These are phyloP conservation scores for Fusarium burgessii DNA, from an alignment of 2,329 filamentous ascomycete species.

Conservation along the genomic window DNA sequence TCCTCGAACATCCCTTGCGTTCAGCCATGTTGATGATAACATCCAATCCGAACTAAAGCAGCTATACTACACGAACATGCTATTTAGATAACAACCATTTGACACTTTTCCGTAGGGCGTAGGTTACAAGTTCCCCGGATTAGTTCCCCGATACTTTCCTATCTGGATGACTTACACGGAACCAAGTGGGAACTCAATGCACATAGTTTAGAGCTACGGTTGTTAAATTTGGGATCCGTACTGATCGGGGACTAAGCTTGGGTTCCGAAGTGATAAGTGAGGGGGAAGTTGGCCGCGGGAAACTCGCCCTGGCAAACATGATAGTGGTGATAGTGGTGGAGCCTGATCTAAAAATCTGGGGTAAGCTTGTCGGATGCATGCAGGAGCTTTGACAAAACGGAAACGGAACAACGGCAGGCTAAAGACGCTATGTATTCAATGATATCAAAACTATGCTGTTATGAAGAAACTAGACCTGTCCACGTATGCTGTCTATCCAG, in stretches of 20 bases:
- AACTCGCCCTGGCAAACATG: constrained; percentile 12
- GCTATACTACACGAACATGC: neutral
- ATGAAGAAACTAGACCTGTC: constrained; percentile 1
- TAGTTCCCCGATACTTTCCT: constrained; percentile 33
- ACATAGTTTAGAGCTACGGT: constrained; percentile 21
- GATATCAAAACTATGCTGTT: constrained; percentile 9
- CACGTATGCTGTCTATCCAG: constrained; percentile 33
- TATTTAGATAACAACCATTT: constrained; percentile 28
- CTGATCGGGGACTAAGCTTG: constrained; percentile 24
- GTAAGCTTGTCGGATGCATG: constrained; percentile 25
- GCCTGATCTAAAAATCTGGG: constrained; percentile 25
- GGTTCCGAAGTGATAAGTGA: constrained; percentile 24
- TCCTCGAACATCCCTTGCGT: constrained; percentile 16
- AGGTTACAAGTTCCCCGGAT: constrained; percentile 15
- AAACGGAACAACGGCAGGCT: neutral
- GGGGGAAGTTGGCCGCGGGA: constrained; percentile 36
- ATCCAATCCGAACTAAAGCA: neutral
- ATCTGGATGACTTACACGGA: constrained; percentile 3
- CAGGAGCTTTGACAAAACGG: constrained; percentile 20
- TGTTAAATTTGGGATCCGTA: constrained; percentile 37
- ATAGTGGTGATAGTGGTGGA: neutral
- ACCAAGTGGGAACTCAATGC: constrained; percentile 22
- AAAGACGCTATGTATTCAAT: neutral
- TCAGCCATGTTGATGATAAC: constrained; percentile 23
- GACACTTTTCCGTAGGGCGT: neutral